A percentile compares a stretch with the other conserved stretches of the same genome.
Conservation (phyloP, 352 stramenopile genomes). For the Globisporangium mamillatum region DNA sequence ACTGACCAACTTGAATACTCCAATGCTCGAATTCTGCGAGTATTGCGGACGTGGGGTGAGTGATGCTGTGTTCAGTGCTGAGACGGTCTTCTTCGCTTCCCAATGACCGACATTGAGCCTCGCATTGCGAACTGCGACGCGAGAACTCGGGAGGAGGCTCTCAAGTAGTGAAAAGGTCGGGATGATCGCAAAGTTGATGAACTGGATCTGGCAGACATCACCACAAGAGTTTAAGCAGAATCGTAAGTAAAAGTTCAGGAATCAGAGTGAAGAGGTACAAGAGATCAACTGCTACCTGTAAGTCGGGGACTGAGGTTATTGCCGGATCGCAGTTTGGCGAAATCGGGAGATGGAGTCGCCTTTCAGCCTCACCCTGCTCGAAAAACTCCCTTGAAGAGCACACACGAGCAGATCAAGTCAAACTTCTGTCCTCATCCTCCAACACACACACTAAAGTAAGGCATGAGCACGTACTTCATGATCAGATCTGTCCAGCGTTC, state of each 20-base stretch:
- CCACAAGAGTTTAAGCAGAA: neutral
- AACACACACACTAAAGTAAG: neutral
- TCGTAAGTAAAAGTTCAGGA: neutral
- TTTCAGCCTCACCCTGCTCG: conserved; percentile 28
- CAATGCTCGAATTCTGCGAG: neutral
- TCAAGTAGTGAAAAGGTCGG: conserved; percentile 25
- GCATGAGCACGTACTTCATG: conserved; percentile 17
- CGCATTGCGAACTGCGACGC: conserved; percentile 12
- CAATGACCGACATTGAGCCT: conserved; percentile 18
- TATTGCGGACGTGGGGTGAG: no score
- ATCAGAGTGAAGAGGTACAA: neutral
- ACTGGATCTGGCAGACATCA: conserved; percentile 21
- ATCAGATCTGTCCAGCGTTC: conserved; percentile 24
- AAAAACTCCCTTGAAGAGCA: conserved; percentile 24
- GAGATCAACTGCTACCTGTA: conserved; percentile 11
- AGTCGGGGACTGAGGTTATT: conserved; percentile 21
- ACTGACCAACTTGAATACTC: neutral
- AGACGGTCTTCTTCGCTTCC: conserved; percentile 7
- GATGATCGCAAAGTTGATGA: conserved; percentile 26
- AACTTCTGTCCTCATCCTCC: neutral
- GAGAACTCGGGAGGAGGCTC: conserved; percentile 16
- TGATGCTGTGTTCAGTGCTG: neutral
- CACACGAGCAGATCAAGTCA: neutral
- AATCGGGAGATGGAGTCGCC: conserved; percentile 16
- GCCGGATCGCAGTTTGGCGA: conserved; percentile 22